These are phyloP conservation scores for Coemansia sp. DNA, from an alignment of 192 early-diverging fungal species.

Conservation along the genomic window DNA sequence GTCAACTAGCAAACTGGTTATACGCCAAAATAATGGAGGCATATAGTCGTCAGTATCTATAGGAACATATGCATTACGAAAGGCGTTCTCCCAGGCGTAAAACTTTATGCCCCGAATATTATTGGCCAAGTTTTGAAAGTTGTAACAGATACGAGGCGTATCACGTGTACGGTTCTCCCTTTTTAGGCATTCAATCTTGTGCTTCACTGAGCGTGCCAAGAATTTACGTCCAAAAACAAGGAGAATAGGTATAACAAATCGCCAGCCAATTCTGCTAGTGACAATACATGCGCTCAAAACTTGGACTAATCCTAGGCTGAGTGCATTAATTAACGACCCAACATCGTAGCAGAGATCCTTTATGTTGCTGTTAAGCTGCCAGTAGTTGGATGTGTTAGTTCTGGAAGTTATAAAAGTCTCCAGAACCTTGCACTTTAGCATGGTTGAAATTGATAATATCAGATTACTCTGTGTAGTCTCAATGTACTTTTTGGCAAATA, in stretches of 20 bases:
- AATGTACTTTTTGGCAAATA: neutral
- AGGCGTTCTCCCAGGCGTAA: conserved; percentile 60
- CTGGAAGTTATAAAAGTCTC: neutral
- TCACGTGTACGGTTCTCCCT: neutral
- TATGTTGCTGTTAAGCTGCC: neutral
- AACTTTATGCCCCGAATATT: conserved; percentile 67
- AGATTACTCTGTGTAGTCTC: neutral
- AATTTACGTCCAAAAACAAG: conserved; percentile 11
- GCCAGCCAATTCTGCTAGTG: conserved; percentile 27
- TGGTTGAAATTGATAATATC: neutral
- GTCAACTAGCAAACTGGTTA: conserved; percentile 8
- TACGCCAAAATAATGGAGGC: conserved; percentile 31
- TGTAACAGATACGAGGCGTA: conserved; percentile 7
- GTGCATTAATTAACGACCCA: neutral
- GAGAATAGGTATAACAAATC: conserved; percentile 23
- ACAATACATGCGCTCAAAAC: conserved; percentile 21
- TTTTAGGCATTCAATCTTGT: neutral
- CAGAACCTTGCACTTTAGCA: neutral
- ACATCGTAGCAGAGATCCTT: neutral
- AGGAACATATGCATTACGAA: neutral
- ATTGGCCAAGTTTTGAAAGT: conserved; percentile 21
- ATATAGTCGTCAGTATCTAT: conserved; percentile 13
- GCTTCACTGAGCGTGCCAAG: neutral
- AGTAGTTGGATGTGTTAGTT: neutral
- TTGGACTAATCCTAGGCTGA: neutral